Percentiles rank a stretch among this genome's conserved stretches.
Evolutionary conservation across 441 rosid species (phyloP).

Genomic region (Biscutella auriculata): DNA sequence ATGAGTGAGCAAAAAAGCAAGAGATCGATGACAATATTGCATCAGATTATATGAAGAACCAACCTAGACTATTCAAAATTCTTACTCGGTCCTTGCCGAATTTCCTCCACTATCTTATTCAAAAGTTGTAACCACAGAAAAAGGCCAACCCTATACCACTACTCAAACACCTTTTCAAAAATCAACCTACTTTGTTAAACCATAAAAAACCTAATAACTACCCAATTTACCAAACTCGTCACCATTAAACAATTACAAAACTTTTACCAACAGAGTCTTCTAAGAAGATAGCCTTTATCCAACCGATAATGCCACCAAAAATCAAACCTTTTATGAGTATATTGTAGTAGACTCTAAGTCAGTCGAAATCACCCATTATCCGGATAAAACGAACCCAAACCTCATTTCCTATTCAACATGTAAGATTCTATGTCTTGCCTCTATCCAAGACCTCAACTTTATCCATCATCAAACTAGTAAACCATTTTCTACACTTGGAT

Average conservation of each 20-base stretch:
- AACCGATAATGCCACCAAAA: not conserved
- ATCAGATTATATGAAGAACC: not conserved
- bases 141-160: not conserved
- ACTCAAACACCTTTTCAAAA: not conserved
- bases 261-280: not conserved
- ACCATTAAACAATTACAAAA: not conserved
- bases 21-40: not conserved
- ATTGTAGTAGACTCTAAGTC: not conserved
- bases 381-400: not conserved
- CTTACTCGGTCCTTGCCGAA: not conserved
- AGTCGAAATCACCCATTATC: not conserved
- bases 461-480: not conserved
- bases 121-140: not conserved
- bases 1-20: not conserved
- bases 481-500: not conserved
- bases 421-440: not conserved
- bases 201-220: not conserved
- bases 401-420: not conserved
- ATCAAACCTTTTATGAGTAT: not conserved
- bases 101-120: not conserved
- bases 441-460: not conserved
- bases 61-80: not conserved
- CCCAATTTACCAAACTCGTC: not conserved
- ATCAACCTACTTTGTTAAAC: not conserved
- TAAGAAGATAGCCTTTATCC: not conserved